These are phyloP conservation scores for Iodosphaeria phyllophila DNA, from an alignment of 2,329 filamentous ascomycete genomes.

Conservation along the genomic window DNA sequence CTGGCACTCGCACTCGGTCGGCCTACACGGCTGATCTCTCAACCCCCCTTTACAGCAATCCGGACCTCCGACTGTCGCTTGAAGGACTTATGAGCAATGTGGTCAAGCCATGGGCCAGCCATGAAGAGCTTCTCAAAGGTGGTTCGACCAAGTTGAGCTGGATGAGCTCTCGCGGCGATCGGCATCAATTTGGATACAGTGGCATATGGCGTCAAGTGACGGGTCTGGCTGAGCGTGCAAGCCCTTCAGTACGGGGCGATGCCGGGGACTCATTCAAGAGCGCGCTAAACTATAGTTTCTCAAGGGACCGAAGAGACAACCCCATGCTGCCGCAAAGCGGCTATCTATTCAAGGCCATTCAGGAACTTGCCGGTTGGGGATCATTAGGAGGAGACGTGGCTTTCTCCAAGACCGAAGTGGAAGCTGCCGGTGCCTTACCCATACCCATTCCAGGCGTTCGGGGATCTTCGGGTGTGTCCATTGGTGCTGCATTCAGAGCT, in stretches of 20 bases:
- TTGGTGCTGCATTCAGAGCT: constrained; percentile 65
- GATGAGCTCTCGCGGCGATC: constrained; percentile 43
- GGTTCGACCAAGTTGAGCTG: constrained; percentile 61
- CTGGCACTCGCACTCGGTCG: constrained; percentile 78
- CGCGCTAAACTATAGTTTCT: constrained; percentile 65
- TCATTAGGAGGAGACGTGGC: constrained; percentile 73
- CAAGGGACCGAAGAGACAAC: constrained; percentile 65
- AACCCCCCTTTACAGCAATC: constrained; percentile 67
- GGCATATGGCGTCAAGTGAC: constrained; percentile 81
- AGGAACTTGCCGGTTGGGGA: constrained; percentile 77
- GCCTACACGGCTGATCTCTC: constrained; percentile 79
- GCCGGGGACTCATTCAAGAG: constrained; percentile 87
- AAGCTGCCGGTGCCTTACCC: constrained; percentile 59
- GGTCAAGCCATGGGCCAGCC: constrained; percentile 80
- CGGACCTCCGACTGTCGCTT: constrained; percentile 59
- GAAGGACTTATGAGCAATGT: constrained; percentile 72
- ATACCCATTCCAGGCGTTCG: constrained; percentile 51
- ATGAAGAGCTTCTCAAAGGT: constrained; percentile 75
- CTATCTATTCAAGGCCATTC: constrained; percentile 58
- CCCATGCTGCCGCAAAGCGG: constrained; percentile 69
- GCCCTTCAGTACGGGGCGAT: constrained; percentile 63
- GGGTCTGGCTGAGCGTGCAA: constrained; percentile 54
- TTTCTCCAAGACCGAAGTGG: constrained; percentile 86
- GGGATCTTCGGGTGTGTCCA: constrained; percentile 57
- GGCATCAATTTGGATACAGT: constrained; percentile 64